Evolutionary conservation across 1,284 basidiomycete species (phyloP).

Genomic region (Microbotryum scabiosae): DNA sequence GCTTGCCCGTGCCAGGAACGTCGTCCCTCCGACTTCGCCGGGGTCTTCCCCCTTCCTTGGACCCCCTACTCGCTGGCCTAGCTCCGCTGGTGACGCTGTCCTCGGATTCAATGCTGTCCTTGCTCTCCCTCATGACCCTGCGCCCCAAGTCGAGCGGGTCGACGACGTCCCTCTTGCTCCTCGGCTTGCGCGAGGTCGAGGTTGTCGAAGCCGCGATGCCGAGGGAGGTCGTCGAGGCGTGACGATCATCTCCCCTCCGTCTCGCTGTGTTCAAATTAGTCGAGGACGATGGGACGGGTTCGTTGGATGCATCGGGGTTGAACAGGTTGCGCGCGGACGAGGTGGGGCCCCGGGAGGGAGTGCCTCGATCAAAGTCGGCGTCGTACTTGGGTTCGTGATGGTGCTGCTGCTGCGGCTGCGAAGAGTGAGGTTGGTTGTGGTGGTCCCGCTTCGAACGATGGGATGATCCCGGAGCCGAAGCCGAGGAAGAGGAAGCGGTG

Average conservation of each 20-base stretch:
- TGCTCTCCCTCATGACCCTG: constrained; percentile 11
- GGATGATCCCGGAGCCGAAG: too few species aligned
- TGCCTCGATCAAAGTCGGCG: constrained; percentile 31
- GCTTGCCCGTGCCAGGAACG: constrained; percentile 2
- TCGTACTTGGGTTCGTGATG: constrained; percentile 21
- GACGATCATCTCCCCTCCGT: neutral
- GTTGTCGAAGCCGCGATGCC: neutral
- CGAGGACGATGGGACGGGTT: neutral
- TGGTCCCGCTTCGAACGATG: too few species aligned
- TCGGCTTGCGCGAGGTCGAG: neutral
- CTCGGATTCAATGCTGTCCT: constrained; percentile 25
- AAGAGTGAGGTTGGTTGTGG: too few species aligned
- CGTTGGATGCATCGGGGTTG: constrained; percentile 10
- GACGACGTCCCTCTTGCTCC: constrained; percentile 24
- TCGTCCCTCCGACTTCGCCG: constrained; percentile 8
- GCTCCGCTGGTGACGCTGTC: constrained; percentile 13
- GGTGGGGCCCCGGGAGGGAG: neutral
- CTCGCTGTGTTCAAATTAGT: neutral
- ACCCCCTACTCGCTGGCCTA: constrained; percentile 11
- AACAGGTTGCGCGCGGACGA: constrained; percentile 7
- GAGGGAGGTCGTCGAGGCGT: neutral
- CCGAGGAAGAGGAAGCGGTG: too few species aligned
- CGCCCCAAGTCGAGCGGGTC: constrained; percentile 19
- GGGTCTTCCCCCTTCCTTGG: neutral
- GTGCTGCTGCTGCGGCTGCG: neutral